Evolutionary conservation across 805 yeast species (phyloP), one percentile per base, ranked within the genome.

Genomic region (Zygosaccharomyces kombuchaensis): DNA sequence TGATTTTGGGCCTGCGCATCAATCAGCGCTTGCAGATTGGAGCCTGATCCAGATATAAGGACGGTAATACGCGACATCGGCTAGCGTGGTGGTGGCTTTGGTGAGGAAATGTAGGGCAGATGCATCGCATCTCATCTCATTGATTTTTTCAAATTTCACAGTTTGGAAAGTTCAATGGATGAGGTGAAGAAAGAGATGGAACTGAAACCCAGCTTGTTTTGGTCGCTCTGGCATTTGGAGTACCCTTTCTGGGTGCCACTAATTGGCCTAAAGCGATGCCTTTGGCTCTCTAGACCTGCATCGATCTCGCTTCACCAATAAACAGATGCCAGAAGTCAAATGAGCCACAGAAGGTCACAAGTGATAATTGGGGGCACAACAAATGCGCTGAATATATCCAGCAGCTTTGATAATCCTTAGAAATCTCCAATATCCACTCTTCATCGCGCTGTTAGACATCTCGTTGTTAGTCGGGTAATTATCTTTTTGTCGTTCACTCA

Each of bases 21-120:
- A 27, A 93, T 88, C 32, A 93, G 71, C 0, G 99, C 98, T 65
- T 93, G 99, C 32, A 93, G 71, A 60, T 93, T 93, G n/a, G 97
- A 81, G 1, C 99, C 99, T 23, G 84, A 83, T 0, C 99, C 99
- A 0, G 98, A 90, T 17, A 93, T 93, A 31, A 93, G 76, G 0
- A 93, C 97, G 2, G 67, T 57, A 26, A 73, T 67, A 51, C 68
- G 71, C 6, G 53, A 26, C 49, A 46, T 29, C 16, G n/a, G 8
- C 8, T 6, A 7, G 32, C 14, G 13, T n/a, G 8, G 14, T 46
- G 14, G 37, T 34, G 26, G 22, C 14, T 34, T 29, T n/a, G 32
- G 16, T 13, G 5, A 3, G 16, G 16, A 29, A 29, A 10, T n/a
- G 13, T 29, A 29, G 14, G 16, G 14, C 14, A 12, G 14, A 14